Base-by-base conservation (phyloP, 495 filamentous ascomycete species). In the Aspergillus coremiiformis region DNA sequence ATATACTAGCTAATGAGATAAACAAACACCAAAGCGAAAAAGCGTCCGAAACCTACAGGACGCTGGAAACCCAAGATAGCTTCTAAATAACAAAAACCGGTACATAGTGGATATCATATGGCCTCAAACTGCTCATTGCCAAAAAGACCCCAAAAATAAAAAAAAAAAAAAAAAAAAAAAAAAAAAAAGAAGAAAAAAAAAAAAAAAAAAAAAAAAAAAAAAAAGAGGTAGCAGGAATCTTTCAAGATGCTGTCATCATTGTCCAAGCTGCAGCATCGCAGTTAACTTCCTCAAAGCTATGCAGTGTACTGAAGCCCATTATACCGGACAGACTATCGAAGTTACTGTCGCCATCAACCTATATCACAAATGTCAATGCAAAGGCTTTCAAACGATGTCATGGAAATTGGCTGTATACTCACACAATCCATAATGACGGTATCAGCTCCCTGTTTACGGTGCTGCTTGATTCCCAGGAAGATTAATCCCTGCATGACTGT, bases 401-500 rank as follows among this genome's bases (percentile, higher is more conserved):
- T 39, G 17, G 15, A 19, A 29, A 23, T 33, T 39, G 33, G 9
- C 24, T 27, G 8, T 17, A 29, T 27, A 75, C 83, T 68, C 70
- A 89, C 87, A 77, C 86, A 89, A 62, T 89, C 88, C 55, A 93
- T 65, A 10, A 90, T 66, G 43, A 86, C 84, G 33, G 81, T 80
- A 47, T 78, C 76, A 42, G 84, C 80, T 51, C 84, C 85, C 53
- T 88, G 79, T 57, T 81, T 79, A 59, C 90, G 91, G 62, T 88
- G 84, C 71, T 93, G 87, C 54, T 84, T 79, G 60, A 94, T 84
- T 3, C 86, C 90, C 62, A 94, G 75, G 49, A 94, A 67, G 10
- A 90, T 84, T 53, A 95, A 69, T 0, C 88, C 89, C 69, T 95
- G 89, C 58, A 95, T 69, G 29, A 93, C 66, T 0, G 76, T 83